These are phyloP conservation scores for Hyaloscypha variabilis DNA, from an alignment of 495 filamentous ascomycete species.

Conservation along the genomic window DNA sequence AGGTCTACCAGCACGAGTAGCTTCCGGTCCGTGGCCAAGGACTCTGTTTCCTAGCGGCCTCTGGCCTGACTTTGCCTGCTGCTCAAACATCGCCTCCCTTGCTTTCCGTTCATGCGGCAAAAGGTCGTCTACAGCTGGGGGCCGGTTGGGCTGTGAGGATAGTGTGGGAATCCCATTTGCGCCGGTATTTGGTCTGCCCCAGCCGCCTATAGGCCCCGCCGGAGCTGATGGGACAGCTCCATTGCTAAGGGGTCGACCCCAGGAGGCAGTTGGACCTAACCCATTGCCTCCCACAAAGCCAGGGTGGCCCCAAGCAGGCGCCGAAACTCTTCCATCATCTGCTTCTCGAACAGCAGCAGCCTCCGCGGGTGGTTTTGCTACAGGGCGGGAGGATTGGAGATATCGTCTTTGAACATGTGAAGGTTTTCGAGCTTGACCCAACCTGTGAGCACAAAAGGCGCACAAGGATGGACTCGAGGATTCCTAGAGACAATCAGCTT, in stretches of 20 bases:
- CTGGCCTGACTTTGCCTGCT: not conserved
- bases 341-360: slow-evolving; percentile 17
- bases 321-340: not conserved
- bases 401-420: slow-evolving; percentile 30
- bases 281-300: slow-evolving; percentile 5
- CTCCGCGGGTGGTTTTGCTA: slow-evolving; percentile 21
- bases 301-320: slow-evolving; percentile 15
- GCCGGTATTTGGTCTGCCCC: slow-evolving; percentile 3
- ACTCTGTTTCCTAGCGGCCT: not conserved
- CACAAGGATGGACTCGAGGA: slow-evolving; percentile 28
- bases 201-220: slow-evolving; percentile 3
- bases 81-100: slow-evolving; percentile 21
- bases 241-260: slow-evolving; percentile 13
- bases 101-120: slow-evolving; percentile 30
- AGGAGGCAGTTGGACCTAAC: slow-evolving; percentile 2
- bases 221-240: not conserved
- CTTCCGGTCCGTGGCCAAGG: slow-evolving; percentile 22
- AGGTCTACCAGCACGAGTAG: slow-evolving; percentile 28
- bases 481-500: slow-evolving; percentile 31
- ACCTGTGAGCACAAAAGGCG: slow-evolving; percentile 32
- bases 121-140: slow-evolving; percentile 7
- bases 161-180: not conserved
- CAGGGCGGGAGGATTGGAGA: slow-evolving; percentile 27
- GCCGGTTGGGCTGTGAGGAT: not conserved
- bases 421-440: slow-evolving; percentile 26